Evolutionary conservation across 2,329 filamentous ascomycete genomes (phyloP).

Genomic region (Aspergillus arachidicola): DNA sequence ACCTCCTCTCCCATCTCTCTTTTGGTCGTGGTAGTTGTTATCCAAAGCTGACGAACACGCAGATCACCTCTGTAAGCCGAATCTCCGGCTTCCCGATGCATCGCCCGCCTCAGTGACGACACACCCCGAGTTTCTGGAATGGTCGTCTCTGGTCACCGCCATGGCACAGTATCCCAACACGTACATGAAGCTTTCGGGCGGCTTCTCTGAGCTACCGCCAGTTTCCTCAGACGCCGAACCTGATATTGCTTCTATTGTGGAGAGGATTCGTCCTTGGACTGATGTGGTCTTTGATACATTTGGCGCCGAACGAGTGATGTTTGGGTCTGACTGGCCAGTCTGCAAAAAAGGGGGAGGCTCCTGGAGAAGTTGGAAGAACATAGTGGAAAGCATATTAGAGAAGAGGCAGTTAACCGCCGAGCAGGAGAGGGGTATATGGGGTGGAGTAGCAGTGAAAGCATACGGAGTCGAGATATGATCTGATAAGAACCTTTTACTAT

Average conservation of each 20-base stretch:
- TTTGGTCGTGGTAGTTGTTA: neutral
- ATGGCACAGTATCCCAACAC: conserved; percentile 66
- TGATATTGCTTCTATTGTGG: conserved; percentile 47
- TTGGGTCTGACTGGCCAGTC: conserved; percentile 91
- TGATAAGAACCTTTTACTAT: neutral
- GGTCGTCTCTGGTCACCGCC: conserved; percentile 68
- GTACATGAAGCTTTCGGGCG: conserved; percentile 93
- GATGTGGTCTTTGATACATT: conserved; percentile 73
- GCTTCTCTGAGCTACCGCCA: conserved; percentile 74
- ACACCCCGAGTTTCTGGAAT: conserved; percentile 65
- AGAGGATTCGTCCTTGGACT: conserved; percentile 69
- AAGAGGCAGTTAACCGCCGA: conserved; percentile 56
- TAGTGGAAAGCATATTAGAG: conserved; percentile 68
- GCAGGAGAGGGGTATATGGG: conserved; percentile 70
- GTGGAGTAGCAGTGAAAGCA: conserved; percentile 69
- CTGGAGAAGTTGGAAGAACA: conserved; percentile 74
- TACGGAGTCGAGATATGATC: conserved; percentile 52
- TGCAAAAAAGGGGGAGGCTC: conserved; percentile 71
- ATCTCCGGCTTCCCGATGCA: conserved; percentile 61
- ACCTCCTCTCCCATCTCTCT: neutral
- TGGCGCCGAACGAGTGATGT: conserved; percentile 75
- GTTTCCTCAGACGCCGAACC: conserved; percentile 28
- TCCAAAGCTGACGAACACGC: conserved; percentile 17
- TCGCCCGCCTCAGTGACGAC: conserved; percentile 44
- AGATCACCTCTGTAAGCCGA: conserved; percentile 92